These are phyloP conservation scores for Zygoascus hellenicus DNA, from an alignment of 1,139 yeast genomes.

Conservation along the genomic window DNA sequence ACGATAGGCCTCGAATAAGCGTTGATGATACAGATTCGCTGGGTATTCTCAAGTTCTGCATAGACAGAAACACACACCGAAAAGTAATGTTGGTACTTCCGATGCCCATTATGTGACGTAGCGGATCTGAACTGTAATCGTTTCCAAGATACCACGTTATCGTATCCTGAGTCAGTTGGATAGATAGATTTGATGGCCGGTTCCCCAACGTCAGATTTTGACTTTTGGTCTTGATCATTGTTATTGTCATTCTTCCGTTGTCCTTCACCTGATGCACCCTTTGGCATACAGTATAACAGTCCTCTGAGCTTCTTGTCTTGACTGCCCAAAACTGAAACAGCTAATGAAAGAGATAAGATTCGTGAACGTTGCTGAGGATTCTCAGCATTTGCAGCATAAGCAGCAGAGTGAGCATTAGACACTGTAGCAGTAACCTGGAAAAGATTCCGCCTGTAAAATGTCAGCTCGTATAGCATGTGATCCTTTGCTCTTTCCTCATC, in stretches of 20 bases:
- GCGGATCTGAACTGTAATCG: constrained; percentile 52
- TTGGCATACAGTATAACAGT: constrained; percentile 28
- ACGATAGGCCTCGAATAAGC: constrained; percentile 45
- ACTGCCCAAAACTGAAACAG: constrained; percentile 26
- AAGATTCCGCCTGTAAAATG: constrained; percentile 31
- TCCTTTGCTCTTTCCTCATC: constrained; percentile 11
- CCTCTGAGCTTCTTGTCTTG: constrained; percentile 24
- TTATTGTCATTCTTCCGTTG: not conserved
- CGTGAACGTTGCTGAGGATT: constrained; percentile 22
- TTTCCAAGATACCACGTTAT: constrained; percentile 36
- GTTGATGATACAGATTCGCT: constrained; percentile 25
- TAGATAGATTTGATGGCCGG: constrained; percentile 27
- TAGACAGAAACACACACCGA: constrained; percentile 44
- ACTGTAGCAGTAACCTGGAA: constrained; percentile 30
- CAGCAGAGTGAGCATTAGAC: constrained; percentile 27
- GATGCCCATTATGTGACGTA: constrained; percentile 60
- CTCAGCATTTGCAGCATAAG: constrained; percentile 24
- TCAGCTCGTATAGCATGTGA: constrained; percentile 24
- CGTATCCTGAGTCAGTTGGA: constrained; percentile 26
- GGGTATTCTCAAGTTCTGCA: constrained; percentile 31
- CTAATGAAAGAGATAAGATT: constrained; percentile 27
- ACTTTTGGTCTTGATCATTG: constrained; percentile 8
- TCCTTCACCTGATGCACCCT: constrained; percentile 15
- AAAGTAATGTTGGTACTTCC: constrained; percentile 52
- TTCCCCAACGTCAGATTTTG: constrained; percentile 18